phyloP scores from a whole-genome alignment of 228 moss, liverwort and hornwort species.

The Sphagnum fallax region DNA sequence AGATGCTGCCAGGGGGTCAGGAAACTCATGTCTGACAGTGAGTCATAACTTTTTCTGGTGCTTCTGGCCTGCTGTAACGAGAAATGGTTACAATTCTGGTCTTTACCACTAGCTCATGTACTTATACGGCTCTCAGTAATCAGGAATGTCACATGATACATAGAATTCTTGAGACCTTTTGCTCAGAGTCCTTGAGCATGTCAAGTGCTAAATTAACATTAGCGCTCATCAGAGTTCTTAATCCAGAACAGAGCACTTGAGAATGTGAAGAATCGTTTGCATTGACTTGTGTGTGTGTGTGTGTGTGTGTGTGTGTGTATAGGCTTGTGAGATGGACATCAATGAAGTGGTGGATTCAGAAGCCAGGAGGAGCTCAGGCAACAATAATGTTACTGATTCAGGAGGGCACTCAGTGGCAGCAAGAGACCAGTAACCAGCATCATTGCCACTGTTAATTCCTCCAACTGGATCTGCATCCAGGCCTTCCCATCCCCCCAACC shows the following conservation, averaged over 20 bases:
- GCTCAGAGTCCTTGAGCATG: not conserved
- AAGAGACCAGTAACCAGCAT: not conserved
- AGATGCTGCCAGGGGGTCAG: no score
- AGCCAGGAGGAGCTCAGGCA: constrained; percentile 15
- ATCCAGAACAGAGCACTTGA: not conserved
- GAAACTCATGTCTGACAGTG: no score
- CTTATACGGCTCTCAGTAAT: not conserved
- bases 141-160: not conserved
- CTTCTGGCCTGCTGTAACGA: no score
- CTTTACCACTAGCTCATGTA: not conserved
- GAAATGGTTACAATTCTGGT: not conserved
- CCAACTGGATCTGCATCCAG: constrained; percentile 6
- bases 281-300: not conserved
- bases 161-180: not conserved
- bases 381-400: constrained; percentile 16
- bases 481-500: constrained; percentile 6
- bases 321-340: constrained; percentile 34
- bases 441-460: constrained; percentile 1
- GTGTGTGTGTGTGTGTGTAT: constrained; percentile 4
- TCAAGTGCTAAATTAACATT: not conserved
- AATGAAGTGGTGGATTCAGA: constrained; percentile 11
- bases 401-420: constrained; percentile 5
- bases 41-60: no score
- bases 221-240: constrained; percentile 2
- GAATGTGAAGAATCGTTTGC: not conserved